phyloP scores from a whole-genome alignment of 257 asterid genomes.

The Schizonepeta tenuifolia region DNA sequence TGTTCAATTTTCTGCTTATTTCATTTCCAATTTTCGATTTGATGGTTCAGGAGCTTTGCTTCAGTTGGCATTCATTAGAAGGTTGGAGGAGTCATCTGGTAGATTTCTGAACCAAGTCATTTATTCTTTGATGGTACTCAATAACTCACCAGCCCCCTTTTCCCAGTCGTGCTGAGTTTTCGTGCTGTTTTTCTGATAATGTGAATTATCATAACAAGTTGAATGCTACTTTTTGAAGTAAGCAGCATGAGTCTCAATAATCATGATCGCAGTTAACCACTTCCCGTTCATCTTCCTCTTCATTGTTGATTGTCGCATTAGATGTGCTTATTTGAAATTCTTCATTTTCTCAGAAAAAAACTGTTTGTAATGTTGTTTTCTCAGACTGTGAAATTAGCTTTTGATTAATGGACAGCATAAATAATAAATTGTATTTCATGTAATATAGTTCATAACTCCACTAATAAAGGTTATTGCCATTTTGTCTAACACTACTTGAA shows the following conservation, averaged over 20 bases:
- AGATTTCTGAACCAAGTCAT: constrained; percentile 35
- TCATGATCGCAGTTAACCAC: constrained; percentile 9
- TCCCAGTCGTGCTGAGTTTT: neutral
- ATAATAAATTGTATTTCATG: neutral
- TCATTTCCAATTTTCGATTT: constrained; percentile 10
- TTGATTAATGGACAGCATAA: too few relatives aligned
- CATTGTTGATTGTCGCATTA: neutral
- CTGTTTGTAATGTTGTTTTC: neutral
- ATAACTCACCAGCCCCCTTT: neutral
- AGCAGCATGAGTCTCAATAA: neutral
- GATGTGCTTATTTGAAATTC: neutral
- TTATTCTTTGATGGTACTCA: constrained; percentile 11
- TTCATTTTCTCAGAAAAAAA: neutral
- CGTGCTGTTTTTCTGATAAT: constrained; percentile 6
- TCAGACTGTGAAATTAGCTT: neutral
- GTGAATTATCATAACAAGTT: neutral
- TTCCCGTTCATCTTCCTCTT: too few relatives aligned
- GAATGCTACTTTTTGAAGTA: neutral
- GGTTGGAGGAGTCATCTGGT: constrained; percentile 83
- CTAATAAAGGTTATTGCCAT: constrained; percentile 4
- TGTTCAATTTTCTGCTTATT: constrained; percentile 5
- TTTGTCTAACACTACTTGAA: neutral
- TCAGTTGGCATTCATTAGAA: constrained; percentile 69
- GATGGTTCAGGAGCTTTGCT: constrained; percentile 66
- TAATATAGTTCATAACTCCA: constrained; percentile 7